phyloP scores from a whole-genome alignment of 176 grass and related monocot species.

The Bolboschoenus planiculmis region DNA sequence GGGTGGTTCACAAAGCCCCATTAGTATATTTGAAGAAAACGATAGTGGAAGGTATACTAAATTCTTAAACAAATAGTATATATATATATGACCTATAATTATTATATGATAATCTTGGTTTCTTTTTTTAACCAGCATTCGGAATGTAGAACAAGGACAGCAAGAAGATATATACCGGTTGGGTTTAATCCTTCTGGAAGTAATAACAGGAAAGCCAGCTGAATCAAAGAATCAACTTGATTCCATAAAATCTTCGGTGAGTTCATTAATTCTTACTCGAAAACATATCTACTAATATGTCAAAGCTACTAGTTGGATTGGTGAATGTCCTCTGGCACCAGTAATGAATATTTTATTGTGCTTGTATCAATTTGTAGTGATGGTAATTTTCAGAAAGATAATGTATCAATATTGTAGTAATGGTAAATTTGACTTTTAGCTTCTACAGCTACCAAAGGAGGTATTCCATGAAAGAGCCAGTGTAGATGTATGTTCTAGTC shows the following conservation, averaged over 20 bases:
- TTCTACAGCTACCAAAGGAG: background rate
- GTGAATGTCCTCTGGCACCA: background rate
- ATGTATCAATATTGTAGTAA: background rate
- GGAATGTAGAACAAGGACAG: slow-evolving; percentile 36
- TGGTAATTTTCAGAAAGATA: background rate
- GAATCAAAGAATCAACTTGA: slow-evolving; percentile 43
- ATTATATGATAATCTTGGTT: background rate
- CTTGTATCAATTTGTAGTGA: background rate
- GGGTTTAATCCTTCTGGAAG: slow-evolving; percentile 81
- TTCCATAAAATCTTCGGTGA: slow-evolving; percentile 52
- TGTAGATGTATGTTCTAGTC: background rate
- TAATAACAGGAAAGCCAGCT: slow-evolving; percentile 67
- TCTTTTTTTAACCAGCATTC: slow-evolving; percentile 19
- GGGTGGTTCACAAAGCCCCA: slow-evolving; percentile 52
- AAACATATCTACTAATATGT: background rate
- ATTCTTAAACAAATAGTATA: slow-evolving; percentile 20
- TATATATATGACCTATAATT: slow-evolving; percentile 7
- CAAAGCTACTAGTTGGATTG: background rate
- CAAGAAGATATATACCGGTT: slow-evolving; percentile 76
- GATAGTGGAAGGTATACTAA: slow-evolving; percentile 48
- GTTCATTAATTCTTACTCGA: background rate
- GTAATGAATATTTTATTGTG: background rate
- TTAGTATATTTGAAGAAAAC: slow-evolving; percentile 34
- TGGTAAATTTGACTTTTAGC: background rate
- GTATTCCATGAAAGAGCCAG: background rate